Evolutionary conservation across 768 basidiomycete species (phyloP).

Genomic region (Kondoa malvinella): DNA sequence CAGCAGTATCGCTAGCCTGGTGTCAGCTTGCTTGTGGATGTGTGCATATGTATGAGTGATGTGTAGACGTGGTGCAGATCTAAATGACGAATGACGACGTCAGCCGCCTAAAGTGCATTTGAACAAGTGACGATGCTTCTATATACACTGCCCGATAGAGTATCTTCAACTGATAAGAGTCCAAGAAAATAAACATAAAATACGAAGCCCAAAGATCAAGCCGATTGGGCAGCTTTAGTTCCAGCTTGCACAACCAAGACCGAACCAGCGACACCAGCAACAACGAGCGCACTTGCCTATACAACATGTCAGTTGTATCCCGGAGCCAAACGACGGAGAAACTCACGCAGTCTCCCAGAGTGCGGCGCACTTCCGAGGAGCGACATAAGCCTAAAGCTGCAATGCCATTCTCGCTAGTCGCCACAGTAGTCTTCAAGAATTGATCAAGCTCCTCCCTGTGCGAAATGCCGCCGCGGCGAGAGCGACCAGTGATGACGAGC

Average conservation of each 20-base stretch:
- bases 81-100: too few relatives aligned
- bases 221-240: neutral
- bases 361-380: constrained; percentile 14
- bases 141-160: too few relatives aligned
- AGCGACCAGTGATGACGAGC: constrained; percentile 63
- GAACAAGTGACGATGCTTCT: too few relatives aligned
- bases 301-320: neutral
- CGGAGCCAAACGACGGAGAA: constrained; percentile 10
- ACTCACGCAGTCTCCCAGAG: constrained; percentile 16
- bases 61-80: too few relatives aligned
- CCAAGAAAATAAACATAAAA: too few relatives aligned
- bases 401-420: neutral
- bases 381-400: constrained; percentile 11
- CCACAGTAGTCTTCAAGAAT: constrained; percentile 16
- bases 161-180: too few relatives aligned
- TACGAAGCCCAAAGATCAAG: too few relatives aligned
- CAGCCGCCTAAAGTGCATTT: too few relatives aligned
- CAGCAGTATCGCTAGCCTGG: too few relatives aligned
- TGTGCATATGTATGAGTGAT: too few relatives aligned
- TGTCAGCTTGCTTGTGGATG: too few relatives aligned
- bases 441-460: constrained; percentile 40
- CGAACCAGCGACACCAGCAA: neutral
- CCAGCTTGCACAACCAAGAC: neutral
- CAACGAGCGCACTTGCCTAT: constrained; percentile 11
- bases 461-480: constrained; percentile 38